Evolutionary conservation across 176 grass and related monocot genomes (phyloP), one percentile per base, ranked within the genome.

Genomic region (Triticum monococcum): DNA sequence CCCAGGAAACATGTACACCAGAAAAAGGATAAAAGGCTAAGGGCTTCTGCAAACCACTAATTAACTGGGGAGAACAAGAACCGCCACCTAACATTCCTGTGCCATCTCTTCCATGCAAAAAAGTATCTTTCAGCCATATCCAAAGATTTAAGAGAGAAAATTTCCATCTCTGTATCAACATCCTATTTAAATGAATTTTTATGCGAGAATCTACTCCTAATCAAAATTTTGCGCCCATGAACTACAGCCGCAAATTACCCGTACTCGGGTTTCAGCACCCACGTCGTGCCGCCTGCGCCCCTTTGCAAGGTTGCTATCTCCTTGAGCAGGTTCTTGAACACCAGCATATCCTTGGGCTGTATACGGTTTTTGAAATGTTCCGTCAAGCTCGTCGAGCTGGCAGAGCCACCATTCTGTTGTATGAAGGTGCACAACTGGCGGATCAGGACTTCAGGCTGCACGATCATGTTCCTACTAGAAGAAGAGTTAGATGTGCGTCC

Each of bases 241-340:
- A 38, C 70, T 77, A 86, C 23, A 71, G 70, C 71, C 46, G 72
- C 26, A 87, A 87, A 66, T 81, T 88, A 88, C 60, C 64, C 81
- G 2, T 98, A 98, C 8, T 93, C 91, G 17, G 89, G 30, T 79
- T 90, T 98, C 86, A 95, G 86, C 89, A 93, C 87, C 92, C 93
- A 95, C 43, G 64, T 74, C 22, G 91, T 85, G 25, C 93, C 89
- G 14, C 83, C 72, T 12, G 79, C 23, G 28, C 81, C 86, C 79
- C 91, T 95, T 81, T 89, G 83, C 68, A 98, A 69, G 10, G 84
- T 81, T 9, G 96, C 96, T 54, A 98, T 96, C 43, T 98, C 90
- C 75, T 95, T 98, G 35, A 95, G 80, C 66, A 98, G 75, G 75
- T 81, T 98, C 75, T 95, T 98, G 52, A 98, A 98, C 8, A 98